Base-by-base conservation (phyloP, 2,329 filamentous ascomycete species). In the Aspergillus nomiae region DNA sequence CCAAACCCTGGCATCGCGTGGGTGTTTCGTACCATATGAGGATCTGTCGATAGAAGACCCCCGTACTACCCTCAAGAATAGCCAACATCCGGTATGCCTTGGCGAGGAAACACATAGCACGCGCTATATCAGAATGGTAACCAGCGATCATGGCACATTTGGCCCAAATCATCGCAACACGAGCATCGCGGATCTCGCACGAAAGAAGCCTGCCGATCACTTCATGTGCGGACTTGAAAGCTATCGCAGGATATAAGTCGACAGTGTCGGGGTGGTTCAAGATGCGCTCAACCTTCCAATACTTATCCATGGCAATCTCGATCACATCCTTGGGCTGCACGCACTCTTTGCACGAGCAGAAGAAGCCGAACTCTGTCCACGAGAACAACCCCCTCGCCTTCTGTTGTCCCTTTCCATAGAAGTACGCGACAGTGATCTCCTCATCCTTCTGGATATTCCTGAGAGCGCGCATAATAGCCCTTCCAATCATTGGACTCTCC, bases 361-460 rank as follows among this genome's bases (percentile, higher is more conserved):
- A 43, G 58, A 74, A 76, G 0, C 62, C 66, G 56, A 66, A 71
- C 3, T 58, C 53, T 1, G 58, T 34, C n/a, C 51, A 45, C 14
- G 66, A 61, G 19, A 62, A 46, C 3, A 61, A 26, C 45, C 63
- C 67, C 19, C 72, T 67, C 28, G 19, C 21, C 8, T 46, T 48
- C 9, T 21, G 19, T 1, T 51, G 55, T 11, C 64, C 53, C 16
- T 58, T 59, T 0, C 63, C 38, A 24, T 63, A 56, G 5, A 63
- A 55, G 56, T 74, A 74, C 1, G 67, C 41, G 43, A 71, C 59
- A 3, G 67, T 72, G 45, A 76, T 67, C 53, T 77, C 72, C 24
- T 70, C 66, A 1, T 71, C 73, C 6, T 45, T 45, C 10, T 43
- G 30, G 50, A 77, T 72, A 12, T 65, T 55, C 16, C 21, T 60